Base-by-base conservation (phyloP, 192 early-diverging fungal genomes). In the Coemansia sp. region DNA sequence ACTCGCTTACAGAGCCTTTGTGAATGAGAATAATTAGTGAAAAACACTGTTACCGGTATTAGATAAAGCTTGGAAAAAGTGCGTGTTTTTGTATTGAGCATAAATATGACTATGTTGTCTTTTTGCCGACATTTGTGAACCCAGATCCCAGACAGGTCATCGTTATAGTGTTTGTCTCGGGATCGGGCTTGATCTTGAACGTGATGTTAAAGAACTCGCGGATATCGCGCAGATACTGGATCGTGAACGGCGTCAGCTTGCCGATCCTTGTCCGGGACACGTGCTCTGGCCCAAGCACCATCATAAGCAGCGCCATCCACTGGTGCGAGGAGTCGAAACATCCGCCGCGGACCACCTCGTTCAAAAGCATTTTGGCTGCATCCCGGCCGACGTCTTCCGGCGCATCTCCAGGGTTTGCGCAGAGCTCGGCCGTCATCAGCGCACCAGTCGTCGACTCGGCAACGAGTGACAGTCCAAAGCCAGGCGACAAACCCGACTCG, bases 141-240 rank as follows among this genome's bases (percentile, higher is more conserved):
- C 95, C 95, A 18, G 89, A 82, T 29, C 96, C 96, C 31, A 99
- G 84, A 73, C 92, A 93, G 2, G 95, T 90, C 82, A 97, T 80
- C 31, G 95, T 63, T 17, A 93, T 84, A 1, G 87, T 88, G 63
- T 87, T 85, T 6, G 85, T 86, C 61, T 85, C 82, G 2, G 85
- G 75, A 52, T 96, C 94, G 1, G 88, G 87, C 77, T 85, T 87
- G 60, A 99, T 90, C 82, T 96, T 99, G 85, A 97, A 97, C 2
- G 89, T 89, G 11, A 91, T 89, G 38, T 92, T 94, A 76, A 99
- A 91, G 72, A 97, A 94, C 51, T 87, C 83, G 69, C 90, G 86
- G 45, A 99, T 69, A 75, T 99, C 97, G 31, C 97, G 87, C 58
- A 99, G 69, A 66, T 89, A 93, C 85, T 97, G 94, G 57, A 97